Base-by-base conservation (phyloP, 441 rosid species). In the Populus tomentosa region DNA sequence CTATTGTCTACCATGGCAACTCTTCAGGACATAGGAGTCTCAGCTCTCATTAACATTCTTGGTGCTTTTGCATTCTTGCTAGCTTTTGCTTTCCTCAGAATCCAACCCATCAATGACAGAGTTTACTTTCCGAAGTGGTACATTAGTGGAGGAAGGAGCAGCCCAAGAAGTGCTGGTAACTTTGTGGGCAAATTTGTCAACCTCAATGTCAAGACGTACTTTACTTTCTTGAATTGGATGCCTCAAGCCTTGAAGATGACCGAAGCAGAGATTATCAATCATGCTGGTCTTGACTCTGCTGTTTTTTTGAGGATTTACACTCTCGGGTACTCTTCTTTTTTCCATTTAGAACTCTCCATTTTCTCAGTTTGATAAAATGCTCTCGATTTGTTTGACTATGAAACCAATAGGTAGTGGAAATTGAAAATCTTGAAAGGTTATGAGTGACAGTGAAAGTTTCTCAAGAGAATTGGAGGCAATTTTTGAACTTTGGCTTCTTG, bases 281-380 rank as follows among this genome's bases (percentile, higher is more conserved):
- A 94, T 79, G 98, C 98, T 75, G 98, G 99, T 14, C 92, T 96
- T 69, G 99, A 96, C 75, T 96, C 99, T 81, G 99, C 98, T 76
- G 85, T 86, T 74, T 96, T 96, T 85, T 85, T 96, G 80, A 89
- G 99, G 81, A 90, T 94, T 74, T 94, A 94, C 84, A 85, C 87
- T 85, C 98, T 94, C 63, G 99, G 99, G 98, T 94, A 84, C 76
- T 73, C 68, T 33, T 16, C 36, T 28, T 33, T 40, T 10, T 18
- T 13, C 40, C 20, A 67, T 26, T 8, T 4, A 0, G n/a, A 46
- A 3, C 35, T 50, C 53, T 33, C 50, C 0, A 16, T 35, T 69
- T 9, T 61, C 28, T 3, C 11, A 13, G 23, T 30, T 36, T 68
- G 50, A 10, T 10, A n/a, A 10, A 56, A 59, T n/a, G 36, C 21